These are phyloP conservation scores for Paspalum vaginatum DNA, from an alignment of 176 grass and related monocot genomes.

Conservation along the genomic window DNA sequence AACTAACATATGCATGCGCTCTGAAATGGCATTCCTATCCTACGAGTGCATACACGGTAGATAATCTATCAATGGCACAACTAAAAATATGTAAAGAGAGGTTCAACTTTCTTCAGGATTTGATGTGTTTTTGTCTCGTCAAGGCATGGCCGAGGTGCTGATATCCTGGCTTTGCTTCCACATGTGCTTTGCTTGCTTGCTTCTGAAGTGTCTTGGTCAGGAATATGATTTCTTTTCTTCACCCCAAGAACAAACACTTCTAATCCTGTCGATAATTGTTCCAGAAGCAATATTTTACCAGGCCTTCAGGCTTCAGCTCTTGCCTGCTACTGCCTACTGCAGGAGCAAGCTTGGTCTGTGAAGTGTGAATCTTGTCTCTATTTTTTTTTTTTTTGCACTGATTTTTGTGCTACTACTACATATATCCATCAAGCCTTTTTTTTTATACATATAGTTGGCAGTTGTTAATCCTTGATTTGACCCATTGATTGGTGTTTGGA, in stretches of 20 bases:
- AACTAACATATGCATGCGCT: not conserved
- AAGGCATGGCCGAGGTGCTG: constrained; percentile 38
- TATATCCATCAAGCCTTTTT: not conserved
- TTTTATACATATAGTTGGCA: too few relatives aligned
- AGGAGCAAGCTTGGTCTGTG: not conserved
- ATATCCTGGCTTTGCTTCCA: constrained; percentile 24
- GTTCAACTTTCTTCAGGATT: constrained; percentile 26
- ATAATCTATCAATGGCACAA: not conserved
- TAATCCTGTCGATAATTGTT: constrained; percentile 29
- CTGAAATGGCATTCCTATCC: not conserved
- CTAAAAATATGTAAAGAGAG: not conserved
- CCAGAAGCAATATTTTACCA: constrained; percentile 25
- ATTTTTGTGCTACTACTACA: too few relatives aligned
- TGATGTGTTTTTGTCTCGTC: constrained; percentile 12
- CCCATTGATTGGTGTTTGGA: constrained; percentile 32
- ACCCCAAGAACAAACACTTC: constrained; percentile 18
- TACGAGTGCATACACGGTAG: not conserved
- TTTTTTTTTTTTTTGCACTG: not conserved
- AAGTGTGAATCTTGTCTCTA: not conserved
- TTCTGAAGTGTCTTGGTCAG: constrained; percentile 44
- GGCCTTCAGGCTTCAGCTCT: not conserved
- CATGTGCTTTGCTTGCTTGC: constrained; percentile 47
- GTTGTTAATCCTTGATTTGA: constrained; percentile 7
- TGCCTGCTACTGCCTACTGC: not conserved
- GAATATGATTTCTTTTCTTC: not conserved